Evolutionary conservation across 2,329 filamentous ascomycete genomes (phyloP).

Genomic region (Colletotrichum sp.): DNA sequence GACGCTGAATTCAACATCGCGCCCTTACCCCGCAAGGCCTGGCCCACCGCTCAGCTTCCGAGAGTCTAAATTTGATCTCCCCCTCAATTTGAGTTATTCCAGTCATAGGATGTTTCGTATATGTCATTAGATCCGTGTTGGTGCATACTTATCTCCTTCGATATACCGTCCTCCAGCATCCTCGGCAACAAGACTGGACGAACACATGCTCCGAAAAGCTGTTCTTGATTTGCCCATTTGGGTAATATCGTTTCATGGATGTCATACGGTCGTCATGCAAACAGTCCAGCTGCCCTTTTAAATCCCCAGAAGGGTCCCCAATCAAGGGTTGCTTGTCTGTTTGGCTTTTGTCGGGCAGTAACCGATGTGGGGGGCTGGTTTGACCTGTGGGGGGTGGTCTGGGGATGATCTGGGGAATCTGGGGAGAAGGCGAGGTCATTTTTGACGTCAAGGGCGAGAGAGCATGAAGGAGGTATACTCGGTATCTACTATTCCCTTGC

Average conservation of each 20-base stretch:
- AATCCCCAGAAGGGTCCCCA: neutral
- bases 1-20: neutral
- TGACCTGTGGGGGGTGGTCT: neutral
- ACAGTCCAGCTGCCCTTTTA: neutral
- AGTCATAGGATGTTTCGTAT: neutral
- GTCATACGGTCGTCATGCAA: neutral
- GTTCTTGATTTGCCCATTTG: neutral
- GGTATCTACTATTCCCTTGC: neutral
- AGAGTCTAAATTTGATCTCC: neutral
- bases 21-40: neutral
- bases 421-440: neutral
- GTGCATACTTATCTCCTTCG: neutral
- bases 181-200: neutral
- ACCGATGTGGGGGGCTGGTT: neutral
- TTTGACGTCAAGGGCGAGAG: neutral
- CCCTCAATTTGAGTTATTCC: neutral
- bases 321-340: neutral
- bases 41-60: neutral
- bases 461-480: neutral
- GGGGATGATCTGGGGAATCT: neutral
- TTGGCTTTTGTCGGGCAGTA: neutral
- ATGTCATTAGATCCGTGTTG: neutral
- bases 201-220: neutral
- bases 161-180: neutral
- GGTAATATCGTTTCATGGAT: neutral